Evolutionary conservation across 2,329 filamentous ascomycete species (phyloP), one percentile per base, ranked within the genome.

Genomic region (Incumbomyces lentus): DNA sequence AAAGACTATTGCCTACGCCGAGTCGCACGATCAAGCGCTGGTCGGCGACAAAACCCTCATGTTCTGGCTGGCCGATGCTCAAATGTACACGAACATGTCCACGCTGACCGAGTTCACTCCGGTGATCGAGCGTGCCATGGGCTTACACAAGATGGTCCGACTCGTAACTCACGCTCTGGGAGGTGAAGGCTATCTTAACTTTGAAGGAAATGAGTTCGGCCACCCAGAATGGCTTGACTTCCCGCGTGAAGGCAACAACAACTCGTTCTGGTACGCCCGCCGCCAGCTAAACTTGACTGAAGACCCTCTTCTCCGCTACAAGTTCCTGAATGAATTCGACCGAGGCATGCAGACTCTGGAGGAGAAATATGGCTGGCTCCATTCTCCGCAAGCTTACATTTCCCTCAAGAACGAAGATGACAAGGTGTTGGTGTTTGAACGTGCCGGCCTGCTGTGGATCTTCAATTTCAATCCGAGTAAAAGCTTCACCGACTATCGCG

Each of bases 221-320:
- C 92, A 98, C 62, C 92, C 92, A 0, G 92, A 98, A 67, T 98
- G 92, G 92, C 84, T 98, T 33, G 92, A 98, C 65, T 98, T 98
- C 67, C 92, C 92, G 3, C 85, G 92, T 43, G 87, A 82, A 59
- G 92, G 92, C 49, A 95, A 95, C 68, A 70, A 81, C 60, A 94
- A 95, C 68, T 92, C 85, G 38, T 95, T 89, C 73, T 90, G 86
- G 81, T 95, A 95, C 62, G 89, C 89, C 2, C 80, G 92, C 17
- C 84, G 92, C 49, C 90, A 95, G 64, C 81, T 95, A 56, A 96
- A 98, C 66, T 77, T 98, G 13, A 82, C 87, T 0, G 87, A 95
- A 44, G 92, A 98, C 62, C 56, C 72, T 0, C 71, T 95, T 11
- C 78, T 98, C 31, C 84, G 92, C 11, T 98, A 96, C 71, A 76